Conservation (phyloP, 2,329 filamentous ascomycete genomes). For the Hypoxylon sp. region DNA sequence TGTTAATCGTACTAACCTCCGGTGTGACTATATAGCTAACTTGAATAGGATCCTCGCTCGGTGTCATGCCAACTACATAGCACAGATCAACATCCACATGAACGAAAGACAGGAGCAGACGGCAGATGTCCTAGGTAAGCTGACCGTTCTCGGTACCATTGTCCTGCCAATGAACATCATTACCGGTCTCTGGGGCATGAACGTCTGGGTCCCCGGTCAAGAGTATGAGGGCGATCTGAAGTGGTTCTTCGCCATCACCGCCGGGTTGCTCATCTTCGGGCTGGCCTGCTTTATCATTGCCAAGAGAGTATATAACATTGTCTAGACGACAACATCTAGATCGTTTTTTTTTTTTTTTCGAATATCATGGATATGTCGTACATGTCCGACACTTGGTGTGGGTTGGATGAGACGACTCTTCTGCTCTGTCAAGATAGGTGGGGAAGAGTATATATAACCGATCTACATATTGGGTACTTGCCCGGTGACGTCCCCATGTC, state of each 20-base stretch:
- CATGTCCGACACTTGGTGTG: not conserved
- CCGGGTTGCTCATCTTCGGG: constrained; percentile 83
- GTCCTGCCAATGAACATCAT: constrained; percentile 99
- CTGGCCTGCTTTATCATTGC: constrained; percentile 84
- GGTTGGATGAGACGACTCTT: not conserved
- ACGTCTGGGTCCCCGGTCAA: constrained; percentile 95
- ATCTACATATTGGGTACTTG: not conserved
- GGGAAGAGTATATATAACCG: constrained; percentile 6
- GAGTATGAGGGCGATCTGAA: constrained; percentile 80
- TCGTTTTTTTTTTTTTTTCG: not conserved
- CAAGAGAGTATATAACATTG: constrained; percentile 84
- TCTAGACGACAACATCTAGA: constrained; percentile 32
- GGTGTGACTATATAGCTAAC: constrained; percentile 31
- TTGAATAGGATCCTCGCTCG: constrained; percentile 82
- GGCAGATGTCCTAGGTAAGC: constrained; percentile 91
- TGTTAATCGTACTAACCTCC: constrained; percentile 54
- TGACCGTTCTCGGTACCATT: constrained; percentile 96
- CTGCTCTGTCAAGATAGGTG: not conserved
- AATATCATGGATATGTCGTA: constrained; percentile 7
- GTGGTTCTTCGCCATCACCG: constrained; percentile 84
- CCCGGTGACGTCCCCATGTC: constrained; percentile 1
- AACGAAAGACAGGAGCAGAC: constrained; percentile 98
- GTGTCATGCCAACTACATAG: constrained; percentile 97
- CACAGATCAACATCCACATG: constrained; percentile 99
- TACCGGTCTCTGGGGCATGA: constrained; percentile 99